Evolutionary conservation across 2,329 filamentous ascomycete species (phyloP), one percentile per base, ranked within the genome.

Genomic region (Ophiocordyceps australis): DNA sequence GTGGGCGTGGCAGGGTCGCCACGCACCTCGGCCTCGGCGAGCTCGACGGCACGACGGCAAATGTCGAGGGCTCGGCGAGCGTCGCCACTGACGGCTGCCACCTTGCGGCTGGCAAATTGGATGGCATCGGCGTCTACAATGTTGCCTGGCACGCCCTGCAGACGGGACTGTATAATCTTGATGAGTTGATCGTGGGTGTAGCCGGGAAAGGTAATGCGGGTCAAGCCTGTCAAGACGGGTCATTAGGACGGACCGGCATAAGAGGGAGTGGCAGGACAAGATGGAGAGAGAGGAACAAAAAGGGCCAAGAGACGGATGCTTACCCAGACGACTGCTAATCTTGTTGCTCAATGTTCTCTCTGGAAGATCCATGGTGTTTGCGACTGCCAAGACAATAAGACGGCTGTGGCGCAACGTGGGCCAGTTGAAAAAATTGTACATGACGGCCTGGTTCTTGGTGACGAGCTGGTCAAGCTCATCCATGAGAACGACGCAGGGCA

Each of bases 371-470:
- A 98, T 98, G 14, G 89, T 98, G 50, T 98, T 98, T 27, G 89
- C 91, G 12, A 98, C 89, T 9, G 91, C 91, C 6, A 98, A 69
- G 6, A 98, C 91, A 47, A 98, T 94, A 23, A 98, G 62, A 25
- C 85, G 72, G 28, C 82, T 93, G 50, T 98, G 85, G 25, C 80
- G 70, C 28, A 95, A 60, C 9, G 81, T 79, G 4, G 89, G 89
- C 89, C 89, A 98, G 45, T 98, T 98, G 65, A 98, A 98, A 51
- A 98, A 98, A 50, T 98, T 98, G 57, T 98, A 98, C 89, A 98
- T 98, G 52, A 98, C 89, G n/a, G 81, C 86, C 49, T 98, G 91
- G 42, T 93, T 95, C 44, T 86, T 89, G 9, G 89, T 98, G 5
- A 98, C 91, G 7, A 98, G 67, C 52, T 98, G 89, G 46, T 98